Conservation (phyloP, 1,284 basidiomycete species). For the Gomphus sp. region DNA sequence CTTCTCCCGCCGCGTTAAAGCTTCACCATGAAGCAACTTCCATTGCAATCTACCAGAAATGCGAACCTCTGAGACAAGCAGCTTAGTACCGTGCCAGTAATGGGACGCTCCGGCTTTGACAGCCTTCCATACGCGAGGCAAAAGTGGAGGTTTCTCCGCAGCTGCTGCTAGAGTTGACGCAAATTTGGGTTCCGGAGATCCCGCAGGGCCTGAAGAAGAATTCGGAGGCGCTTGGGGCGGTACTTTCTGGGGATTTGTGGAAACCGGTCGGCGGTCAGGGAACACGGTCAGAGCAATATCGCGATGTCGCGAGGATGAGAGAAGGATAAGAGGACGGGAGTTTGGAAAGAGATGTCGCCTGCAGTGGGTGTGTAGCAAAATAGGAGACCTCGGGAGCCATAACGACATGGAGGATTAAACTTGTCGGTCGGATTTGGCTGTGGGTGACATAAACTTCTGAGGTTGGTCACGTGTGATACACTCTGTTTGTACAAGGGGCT, state of each 20-base stretch:
- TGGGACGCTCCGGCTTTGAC: slow-evolving; percentile 95
- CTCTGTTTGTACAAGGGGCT: too few species aligned
- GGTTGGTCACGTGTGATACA: too few species aligned
- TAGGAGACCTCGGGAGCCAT: slow-evolving; percentile 1
- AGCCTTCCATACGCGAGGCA: slow-evolving; percentile 72
- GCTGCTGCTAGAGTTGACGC: slow-evolving; percentile 10
- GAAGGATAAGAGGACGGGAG: background rate
- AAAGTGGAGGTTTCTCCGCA: slow-evolving; percentile 38
- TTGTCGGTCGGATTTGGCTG: background rate
- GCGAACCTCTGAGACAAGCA: slow-evolving; percentile 89
- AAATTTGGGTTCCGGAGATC: slow-evolving; percentile 1
- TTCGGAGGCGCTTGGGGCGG: background rate
- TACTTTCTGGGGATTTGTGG: background rate
- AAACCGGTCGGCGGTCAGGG: background rate
- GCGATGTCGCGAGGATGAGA: background rate
- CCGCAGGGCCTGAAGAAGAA: background rate
- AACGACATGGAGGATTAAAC: slow-evolving; percentile 2
- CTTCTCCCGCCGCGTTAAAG: slow-evolving; percentile 85
- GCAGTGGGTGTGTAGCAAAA: background rate
- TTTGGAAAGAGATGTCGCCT: background rate
- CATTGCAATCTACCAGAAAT: slow-evolving; percentile 85
- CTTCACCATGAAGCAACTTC: slow-evolving; percentile 89
- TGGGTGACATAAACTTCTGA: background rate
- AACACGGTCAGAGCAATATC: background rate
- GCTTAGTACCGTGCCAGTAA: slow-evolving; percentile 96